phyloP scores from a whole-genome alignment of 176 grass and related monocot genomes.

The Aechmea fasciata region DNA sequence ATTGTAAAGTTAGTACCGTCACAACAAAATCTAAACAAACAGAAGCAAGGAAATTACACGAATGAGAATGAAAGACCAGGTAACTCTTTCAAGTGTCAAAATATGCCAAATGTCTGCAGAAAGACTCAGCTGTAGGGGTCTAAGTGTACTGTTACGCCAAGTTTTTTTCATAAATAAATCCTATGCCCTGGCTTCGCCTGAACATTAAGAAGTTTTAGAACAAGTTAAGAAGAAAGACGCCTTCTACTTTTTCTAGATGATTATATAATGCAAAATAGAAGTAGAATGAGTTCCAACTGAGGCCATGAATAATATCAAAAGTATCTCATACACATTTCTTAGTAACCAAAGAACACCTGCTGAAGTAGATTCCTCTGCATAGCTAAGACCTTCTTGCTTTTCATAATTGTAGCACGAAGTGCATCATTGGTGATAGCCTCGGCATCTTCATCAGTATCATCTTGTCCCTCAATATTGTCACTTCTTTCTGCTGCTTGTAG shows the following conservation, averaged over 20 bases:
- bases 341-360: conserved; percentile 30
- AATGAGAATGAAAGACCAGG: not conserved
- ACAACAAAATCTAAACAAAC: not conserved
- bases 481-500: conserved; percentile 10
- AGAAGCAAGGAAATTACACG: not conserved
- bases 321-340: conserved; percentile 15
- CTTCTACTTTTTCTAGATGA: not conserved
- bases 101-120: not conserved
- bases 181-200: too few relatives aligned
- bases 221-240: too few relatives aligned
- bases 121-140: too few relatives aligned
- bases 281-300: not conserved
- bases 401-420: conserved; percentile 30
- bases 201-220: too few relatives aligned
- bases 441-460: conserved; percentile 8
- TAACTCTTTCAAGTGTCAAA: not conserved
- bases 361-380: conserved; percentile 36
- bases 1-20: too few relatives aligned
- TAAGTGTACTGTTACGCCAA: too few relatives aligned
- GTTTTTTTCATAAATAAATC: too few relatives aligned
- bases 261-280: not conserved
- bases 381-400: conserved; percentile 53
- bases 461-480: conserved; percentile 13
- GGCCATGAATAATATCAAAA: not conserved
- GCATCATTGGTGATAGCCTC: conserved; percentile 25